Percentiles rank a stretch among this genome's conserved stretches.
phyloP scores from a whole-genome alignment of 2,329 filamentous ascomycete genomes.

The Claviceps sorghi region DNA sequence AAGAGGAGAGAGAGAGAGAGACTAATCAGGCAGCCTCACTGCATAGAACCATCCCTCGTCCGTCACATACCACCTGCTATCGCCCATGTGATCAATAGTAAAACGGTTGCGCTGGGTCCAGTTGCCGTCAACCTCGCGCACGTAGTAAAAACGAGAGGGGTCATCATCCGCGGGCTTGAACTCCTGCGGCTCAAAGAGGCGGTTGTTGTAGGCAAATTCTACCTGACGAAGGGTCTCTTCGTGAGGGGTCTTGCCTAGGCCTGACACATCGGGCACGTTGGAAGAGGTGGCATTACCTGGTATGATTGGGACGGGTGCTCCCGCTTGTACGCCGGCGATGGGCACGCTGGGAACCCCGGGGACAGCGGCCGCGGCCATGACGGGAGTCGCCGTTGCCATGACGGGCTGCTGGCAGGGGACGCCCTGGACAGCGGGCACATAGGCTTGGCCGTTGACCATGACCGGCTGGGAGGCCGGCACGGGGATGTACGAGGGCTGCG shows the following conservation, averaged over 20 bases:
- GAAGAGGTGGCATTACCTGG: conserved; percentile 22
- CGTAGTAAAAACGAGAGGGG: conserved; percentile 45
- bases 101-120: conserved; percentile 45
- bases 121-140: conserved; percentile 44
- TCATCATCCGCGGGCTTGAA: conserved; percentile 49
- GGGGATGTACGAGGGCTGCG: conserved; percentile 13
- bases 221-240: conserved; percentile 34
- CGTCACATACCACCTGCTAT: conserved; percentile 44
- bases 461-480: conserved; percentile 16
- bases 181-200: conserved; percentile 42
- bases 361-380: conserved; percentile 12
- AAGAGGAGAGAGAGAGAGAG: too few relatives aligned
- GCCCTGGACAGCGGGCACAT: conserved; percentile 11
- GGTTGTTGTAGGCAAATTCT: conserved; percentile 33
- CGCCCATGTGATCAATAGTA: conserved; percentile 43
- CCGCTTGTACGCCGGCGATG: conserved; percentile 11
- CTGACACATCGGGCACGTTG: conserved; percentile 31
- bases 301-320: conserved; percentile 18
- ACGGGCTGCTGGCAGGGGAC: conserved; percentile 11
- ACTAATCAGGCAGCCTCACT: conserved; percentile 31
- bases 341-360: conserved; percentile 11
- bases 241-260: conserved; percentile 34
- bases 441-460: conserved; percentile 18
- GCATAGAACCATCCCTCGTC: conserved; percentile 47
- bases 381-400: conserved; percentile 1